These are phyloP conservation scores for Curvularia verruculosa DNA, from an alignment of 2,329 filamentous ascomycete species.

Conservation along the genomic window DNA sequence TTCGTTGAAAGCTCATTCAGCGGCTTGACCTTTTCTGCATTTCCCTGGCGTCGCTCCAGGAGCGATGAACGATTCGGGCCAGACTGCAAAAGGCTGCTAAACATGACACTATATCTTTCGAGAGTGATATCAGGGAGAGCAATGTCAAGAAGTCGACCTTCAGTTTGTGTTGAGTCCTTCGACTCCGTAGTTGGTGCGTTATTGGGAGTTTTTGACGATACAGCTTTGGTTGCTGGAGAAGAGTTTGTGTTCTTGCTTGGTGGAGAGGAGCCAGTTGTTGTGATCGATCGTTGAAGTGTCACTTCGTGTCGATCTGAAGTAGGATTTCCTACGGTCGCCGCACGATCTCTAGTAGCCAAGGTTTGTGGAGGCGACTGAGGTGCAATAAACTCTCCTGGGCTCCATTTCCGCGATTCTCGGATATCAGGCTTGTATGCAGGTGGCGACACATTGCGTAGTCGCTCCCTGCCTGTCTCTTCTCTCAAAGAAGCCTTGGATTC, in stretches of 20 bases:
- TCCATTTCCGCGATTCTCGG: slow-evolving; percentile 38
- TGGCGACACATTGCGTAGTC: slow-evolving; percentile 29
- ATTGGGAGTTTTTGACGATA: slow-evolving; percentile 20
- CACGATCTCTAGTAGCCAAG: slow-evolving; percentile 22
- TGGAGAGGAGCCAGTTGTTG: slow-evolving; percentile 27
- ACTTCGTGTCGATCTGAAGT: slow-evolving; percentile 21
- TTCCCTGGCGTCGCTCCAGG: slow-evolving; percentile 44
- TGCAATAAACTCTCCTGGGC: slow-evolving; percentile 19
- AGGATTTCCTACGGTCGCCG: slow-evolving; percentile 25
- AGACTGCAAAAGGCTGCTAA: slow-evolving; percentile 71
- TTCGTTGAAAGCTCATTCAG: slow-evolving; percentile 41
- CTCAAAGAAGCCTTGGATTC: slow-evolving; percentile 22
- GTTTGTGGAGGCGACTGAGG: slow-evolving; percentile 19
- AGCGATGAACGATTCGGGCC: slow-evolving; percentile 35
- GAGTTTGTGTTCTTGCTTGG: slow-evolving; percentile 12
- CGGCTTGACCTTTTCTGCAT: slow-evolving; percentile 43
- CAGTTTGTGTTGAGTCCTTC: slow-evolving; percentile 5
- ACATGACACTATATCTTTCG: slow-evolving; percentile 95
- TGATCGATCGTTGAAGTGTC: slow-evolving; percentile 23
- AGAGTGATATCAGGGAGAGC: slow-evolving; percentile 80
- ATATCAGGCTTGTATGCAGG: slow-evolving; percentile 41
- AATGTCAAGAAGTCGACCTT: slow-evolving; percentile 64
- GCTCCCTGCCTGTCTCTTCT: slow-evolving; percentile 27
- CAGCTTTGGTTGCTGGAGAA: slow-evolving; percentile 27
- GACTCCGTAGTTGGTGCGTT: slow-evolving; percentile 11